These are phyloP conservation scores for Antitrichia curtipendula DNA, from an alignment of 225 moss, liverwort and hornwort genomes.

Conservation along the genomic window DNA sequence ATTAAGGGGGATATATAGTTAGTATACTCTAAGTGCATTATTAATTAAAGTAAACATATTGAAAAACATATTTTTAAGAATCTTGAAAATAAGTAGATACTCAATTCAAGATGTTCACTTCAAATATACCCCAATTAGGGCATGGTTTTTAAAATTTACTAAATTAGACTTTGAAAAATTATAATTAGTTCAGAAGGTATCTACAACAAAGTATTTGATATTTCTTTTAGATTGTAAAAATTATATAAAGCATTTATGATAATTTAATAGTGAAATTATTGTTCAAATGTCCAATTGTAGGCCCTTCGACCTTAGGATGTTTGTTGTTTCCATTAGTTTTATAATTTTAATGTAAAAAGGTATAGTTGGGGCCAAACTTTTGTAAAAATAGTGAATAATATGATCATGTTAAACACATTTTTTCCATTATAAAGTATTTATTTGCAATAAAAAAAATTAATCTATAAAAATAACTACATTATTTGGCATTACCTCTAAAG, in stretches of 20 bases:
- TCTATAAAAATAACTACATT: neutral
- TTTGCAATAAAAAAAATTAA: neutral
- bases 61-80: neutral
- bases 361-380: too few relatives aligned
- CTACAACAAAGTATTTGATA: rapidly evolving
- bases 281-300: neutral
- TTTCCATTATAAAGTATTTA: neutral
- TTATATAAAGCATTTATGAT: neutral
- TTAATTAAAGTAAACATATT: neutral
- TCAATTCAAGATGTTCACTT: neutral
- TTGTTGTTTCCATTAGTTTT: neutral
- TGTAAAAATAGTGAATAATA: neutral
- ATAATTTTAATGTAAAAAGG: neutral
- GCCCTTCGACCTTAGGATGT: neutral
- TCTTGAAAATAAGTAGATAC: too few relatives aligned
- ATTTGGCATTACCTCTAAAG: neutral
- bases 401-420: neutral
- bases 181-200: neutral
- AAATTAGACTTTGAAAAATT: neutral
- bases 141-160: too few relatives aligned
- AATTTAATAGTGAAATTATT: neutral
- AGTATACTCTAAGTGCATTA: neutral
- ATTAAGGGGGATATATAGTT: neutral
- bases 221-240: neutral
- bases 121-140: neutral